Evolutionary conservation across 129 eudicot species (phyloP), one percentile per base, ranked within the genome.

Genomic region (Pseudognaphalium luteoalbum): DNA sequence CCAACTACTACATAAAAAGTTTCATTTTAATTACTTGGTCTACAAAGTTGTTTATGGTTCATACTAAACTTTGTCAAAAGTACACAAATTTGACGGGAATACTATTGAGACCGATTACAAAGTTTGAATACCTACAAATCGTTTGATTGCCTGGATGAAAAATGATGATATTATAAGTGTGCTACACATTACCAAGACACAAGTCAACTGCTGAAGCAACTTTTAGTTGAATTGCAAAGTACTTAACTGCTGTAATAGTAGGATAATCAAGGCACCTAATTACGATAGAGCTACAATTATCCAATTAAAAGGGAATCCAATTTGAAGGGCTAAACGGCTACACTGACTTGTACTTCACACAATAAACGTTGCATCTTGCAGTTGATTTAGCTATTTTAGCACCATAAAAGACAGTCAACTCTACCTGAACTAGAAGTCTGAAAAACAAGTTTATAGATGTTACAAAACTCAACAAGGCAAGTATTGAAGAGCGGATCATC

Each of bases 401-500:
- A 65, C 25, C 62, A 51, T 4, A 65, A 20, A 76, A 33, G 33
- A 14, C 68, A 28, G 66, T 37, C 75, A 77, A 68, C 25, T 30
- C 72, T 76, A 67, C 35, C 21, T 66, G 35, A 77, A 41, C 74
- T 22, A 59, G 63, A 67, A 28, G 30, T 28, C 20, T 2, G 10
- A 28, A 33, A 67, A 78, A 71, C 56, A 71, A 71, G 66, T 62
- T 71, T 33, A 70, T 78, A 47, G 65, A 78, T 70, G 77, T 71
- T 78, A 78, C 82, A 78, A 78, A 71, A 71, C 77, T 78, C 77
- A 70, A 78, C 71, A 78, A 78, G 58, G 25, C 76, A 78, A 68
- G 61, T 44, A 61, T 39, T 68, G 7, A 58, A 39, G 70, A 69
- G 67, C 4, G 21, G 57, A 60, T 61, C 81, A 68, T 42, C 65